These are phyloP conservation scores for Solanum lignicaule DNA, from an alignment of 257 asterid genomes.

Conservation along the genomic window DNA sequence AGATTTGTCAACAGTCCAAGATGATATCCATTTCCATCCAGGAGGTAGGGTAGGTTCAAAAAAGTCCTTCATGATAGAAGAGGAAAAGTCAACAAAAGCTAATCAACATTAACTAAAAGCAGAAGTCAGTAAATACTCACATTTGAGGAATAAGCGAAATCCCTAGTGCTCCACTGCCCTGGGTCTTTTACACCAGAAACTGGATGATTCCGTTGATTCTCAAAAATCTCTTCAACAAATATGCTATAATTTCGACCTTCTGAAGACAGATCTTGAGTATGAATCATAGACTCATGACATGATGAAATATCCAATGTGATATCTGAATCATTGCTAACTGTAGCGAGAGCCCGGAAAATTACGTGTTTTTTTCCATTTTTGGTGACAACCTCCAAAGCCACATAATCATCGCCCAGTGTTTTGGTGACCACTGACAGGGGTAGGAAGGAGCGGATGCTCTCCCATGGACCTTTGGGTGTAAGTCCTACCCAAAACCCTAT, in stretches of 20 bases:
- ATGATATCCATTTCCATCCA: conserved; percentile 64
- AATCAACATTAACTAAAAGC: background rate
- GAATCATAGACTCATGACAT: conserved; percentile 28
- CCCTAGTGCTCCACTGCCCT: conserved; percentile 53
- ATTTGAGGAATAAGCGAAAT: conserved; percentile 45
- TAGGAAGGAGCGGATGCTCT: conserved; percentile 88
- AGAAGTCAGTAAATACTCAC: conserved; percentile 19
- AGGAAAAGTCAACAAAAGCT: background rate
- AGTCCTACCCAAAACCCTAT: conserved; percentile 88
- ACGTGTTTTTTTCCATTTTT: conserved; percentile 85
- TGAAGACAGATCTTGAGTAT: conserved; percentile 28
- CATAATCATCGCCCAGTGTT: conserved; percentile 66
- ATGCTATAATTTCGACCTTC: conserved; percentile 21
- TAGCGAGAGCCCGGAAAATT: conserved; percentile 70
- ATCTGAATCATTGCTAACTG: conserved; percentile 76
- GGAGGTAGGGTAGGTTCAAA: conserved; percentile 53
- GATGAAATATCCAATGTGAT: conserved; percentile 58
- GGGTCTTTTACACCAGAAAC: conserved; percentile 39
- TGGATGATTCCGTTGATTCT: conserved; percentile 48
- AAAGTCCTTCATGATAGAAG: conserved; percentile 27
- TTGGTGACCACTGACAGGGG: conserved; percentile 70
- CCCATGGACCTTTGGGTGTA: conserved; percentile 81
- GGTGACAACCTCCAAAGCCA: conserved; percentile 76
- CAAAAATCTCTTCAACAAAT: conserved; percentile 50
- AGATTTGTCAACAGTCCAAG: conserved; percentile 59